These are phyloP conservation scores for Fusarium beomiforme DNA, from an alignment of 2,329 filamentous ascomycete species.

Conservation along the genomic window DNA sequence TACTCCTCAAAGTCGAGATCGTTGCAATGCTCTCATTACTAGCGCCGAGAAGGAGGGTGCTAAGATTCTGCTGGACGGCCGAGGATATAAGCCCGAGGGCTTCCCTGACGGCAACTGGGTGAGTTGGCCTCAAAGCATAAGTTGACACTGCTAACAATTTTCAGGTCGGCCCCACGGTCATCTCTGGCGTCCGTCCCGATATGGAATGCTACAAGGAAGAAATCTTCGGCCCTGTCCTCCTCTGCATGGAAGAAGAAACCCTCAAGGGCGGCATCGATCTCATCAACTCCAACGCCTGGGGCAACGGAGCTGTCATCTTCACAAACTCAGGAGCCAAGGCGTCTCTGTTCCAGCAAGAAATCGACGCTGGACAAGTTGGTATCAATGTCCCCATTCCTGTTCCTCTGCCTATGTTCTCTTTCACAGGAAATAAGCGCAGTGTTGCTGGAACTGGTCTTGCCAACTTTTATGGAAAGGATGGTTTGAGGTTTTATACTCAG, in stretches of 20 bases:
- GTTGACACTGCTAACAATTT: neutral
- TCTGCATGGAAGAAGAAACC: constrained; percentile 77
- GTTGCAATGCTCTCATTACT: constrained; percentile 77
- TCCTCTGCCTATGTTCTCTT: constrained; percentile 72
- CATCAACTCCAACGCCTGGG: constrained; percentile 84
- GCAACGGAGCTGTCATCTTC: constrained; percentile 83
- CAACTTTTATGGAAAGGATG: constrained; percentile 91
- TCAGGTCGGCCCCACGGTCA: constrained; percentile 76
- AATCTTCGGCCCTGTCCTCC: constrained; percentile 82
- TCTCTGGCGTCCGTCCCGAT: constrained; percentile 76
- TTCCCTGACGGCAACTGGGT: constrained; percentile 76
- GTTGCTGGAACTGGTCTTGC: constrained; percentile 87
- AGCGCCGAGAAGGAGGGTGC: constrained; percentile 80
- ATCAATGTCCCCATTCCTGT: constrained; percentile 81
- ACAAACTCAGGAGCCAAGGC: constrained; percentile 78
- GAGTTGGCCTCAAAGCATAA: too few species aligned
- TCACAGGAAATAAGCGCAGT: constrained; percentile 81
- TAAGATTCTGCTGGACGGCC: constrained; percentile 79
- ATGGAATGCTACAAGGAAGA: constrained; percentile 85
- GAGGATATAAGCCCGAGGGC: constrained; percentile 72
- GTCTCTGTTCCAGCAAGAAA: constrained; percentile 77
- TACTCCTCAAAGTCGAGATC: constrained; percentile 75
- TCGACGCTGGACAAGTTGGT: constrained; percentile 82
- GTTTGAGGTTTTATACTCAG: constrained; percentile 90
- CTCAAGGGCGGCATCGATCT: constrained; percentile 79